Evolutionary conservation across 2,329 filamentous ascomycete genomes (phyloP).

Genomic region (Diaporthe vexans): DNA sequence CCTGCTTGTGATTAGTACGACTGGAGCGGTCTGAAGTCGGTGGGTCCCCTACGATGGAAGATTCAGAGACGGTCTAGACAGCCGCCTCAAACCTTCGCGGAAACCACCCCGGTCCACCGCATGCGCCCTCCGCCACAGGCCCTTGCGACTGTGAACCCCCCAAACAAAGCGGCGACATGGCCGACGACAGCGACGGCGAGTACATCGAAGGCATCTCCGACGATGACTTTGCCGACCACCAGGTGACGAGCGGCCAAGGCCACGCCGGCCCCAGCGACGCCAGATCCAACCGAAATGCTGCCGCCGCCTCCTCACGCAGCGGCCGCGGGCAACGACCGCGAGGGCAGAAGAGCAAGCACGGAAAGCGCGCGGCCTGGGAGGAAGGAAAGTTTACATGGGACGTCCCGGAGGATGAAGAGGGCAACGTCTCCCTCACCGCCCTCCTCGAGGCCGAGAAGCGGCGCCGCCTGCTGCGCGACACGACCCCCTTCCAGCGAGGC

Average conservation of each 20-base stretch:
- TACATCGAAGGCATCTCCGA: slow-evolving; percentile 76
- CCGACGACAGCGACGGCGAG: slow-evolving; percentile 74
- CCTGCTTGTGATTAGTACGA: slow-evolving; percentile 1
- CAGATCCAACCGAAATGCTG: slow-evolving; percentile 39
- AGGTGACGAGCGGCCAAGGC: slow-evolving; percentile 56
- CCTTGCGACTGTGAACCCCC: neutral
- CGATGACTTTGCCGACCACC: slow-evolving; percentile 71
- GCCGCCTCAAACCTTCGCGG: slow-evolving; percentile 15
- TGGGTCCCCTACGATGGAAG: slow-evolving; percentile 31
- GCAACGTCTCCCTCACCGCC: slow-evolving; percentile 81
- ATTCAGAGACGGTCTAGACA: slow-evolving; percentile 26
- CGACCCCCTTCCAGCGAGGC: slow-evolving; percentile 93
- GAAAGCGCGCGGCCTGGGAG: slow-evolving; percentile 73
- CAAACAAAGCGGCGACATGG: slow-evolving; percentile 63
- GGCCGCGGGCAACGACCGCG: slow-evolving; percentile 45
- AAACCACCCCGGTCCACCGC: slow-evolving; percentile 8
- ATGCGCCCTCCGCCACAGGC: neutral
- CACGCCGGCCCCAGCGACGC: slow-evolving; percentile 46
- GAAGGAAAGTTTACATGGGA: slow-evolving; percentile 79
- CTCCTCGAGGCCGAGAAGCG: slow-evolving; percentile 87
- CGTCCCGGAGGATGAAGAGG: slow-evolving; percentile 84
- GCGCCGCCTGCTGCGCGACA: slow-evolving; percentile 86
- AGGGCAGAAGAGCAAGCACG: slow-evolving; percentile 49
- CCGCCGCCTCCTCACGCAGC: slow-evolving; percentile 21
- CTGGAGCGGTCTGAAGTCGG: neutral